Evolutionary conservation across 2,329 filamentous ascomycete species (phyloP), one percentile per base, ranked within the genome.

Genomic region (Talaromyces piceae): DNA sequence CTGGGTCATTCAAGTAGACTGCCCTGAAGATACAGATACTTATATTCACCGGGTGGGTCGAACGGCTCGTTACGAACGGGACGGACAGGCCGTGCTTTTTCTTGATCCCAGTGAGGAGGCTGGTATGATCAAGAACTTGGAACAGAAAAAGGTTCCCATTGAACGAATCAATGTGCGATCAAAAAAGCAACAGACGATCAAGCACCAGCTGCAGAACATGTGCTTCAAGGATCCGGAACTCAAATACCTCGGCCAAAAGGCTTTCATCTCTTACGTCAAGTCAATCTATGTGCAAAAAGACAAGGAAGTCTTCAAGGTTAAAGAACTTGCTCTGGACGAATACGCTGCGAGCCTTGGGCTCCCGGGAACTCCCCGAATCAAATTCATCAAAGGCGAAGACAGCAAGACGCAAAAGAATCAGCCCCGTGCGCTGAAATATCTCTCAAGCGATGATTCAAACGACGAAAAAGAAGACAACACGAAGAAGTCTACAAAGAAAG

Each of bases 1-100:
- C 67, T 98, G 93, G 87, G 93, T 98, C 4, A 89, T 98, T n/a
- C 93, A 98, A 66, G 79, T 88, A n/a, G 93, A 98, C 67, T 95
- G 88, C 58, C 93, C 93, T 0, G 93, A 98, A 68, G 91, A 98
- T 67, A 87, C 88, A 3, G 93, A 97, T 63, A 98, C 93, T 0
- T 98, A 98, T 63, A 97, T 98, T 59, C 93, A 98, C 70, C 83
- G 93, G 53, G 91, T 96, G 4, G 93, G 93, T 1, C 82, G 93
- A 26, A 97, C 93, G 16, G 93, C 93, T n/a, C 82, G 91, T 20
- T 97, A 94, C 67, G 86, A 96, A 62, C 86, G 87, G 57, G 82
- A 88, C 49, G 93, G 93, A 6, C 83, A 86, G 33, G 91, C 93
- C 1, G 88, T 97, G 0, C 69, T 98, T 0, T 96, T 98, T 67